A percentile compares a stretch with the other conserved stretches of the same genome.
phyloP scores from a whole-genome alignment of 768 basidiomycete species.

The Botryobasidium botryosum region DNA sequence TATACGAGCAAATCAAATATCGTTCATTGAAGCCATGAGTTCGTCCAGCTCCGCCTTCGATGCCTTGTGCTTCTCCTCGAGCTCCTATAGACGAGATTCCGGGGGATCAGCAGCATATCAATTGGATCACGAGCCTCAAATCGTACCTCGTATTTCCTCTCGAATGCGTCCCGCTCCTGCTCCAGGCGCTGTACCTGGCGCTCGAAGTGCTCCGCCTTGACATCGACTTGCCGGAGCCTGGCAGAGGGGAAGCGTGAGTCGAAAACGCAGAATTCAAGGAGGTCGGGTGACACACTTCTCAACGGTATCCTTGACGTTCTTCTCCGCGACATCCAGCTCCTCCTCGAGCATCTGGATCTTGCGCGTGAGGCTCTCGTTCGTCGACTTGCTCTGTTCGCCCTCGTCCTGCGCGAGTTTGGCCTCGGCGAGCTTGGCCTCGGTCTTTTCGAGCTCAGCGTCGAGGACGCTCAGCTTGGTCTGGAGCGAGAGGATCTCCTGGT shows the following conservation, averaged over 20 bases:
- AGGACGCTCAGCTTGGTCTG: constrained; percentile 46
- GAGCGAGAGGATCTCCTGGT: constrained; percentile 75
- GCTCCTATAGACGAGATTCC: constrained; percentile 34
- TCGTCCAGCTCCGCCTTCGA: constrained; percentile 75
- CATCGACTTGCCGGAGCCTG: constrained; percentile 89
- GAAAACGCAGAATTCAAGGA: background rate
- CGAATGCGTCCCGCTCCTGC: constrained; percentile 83
- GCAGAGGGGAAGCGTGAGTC: background rate
- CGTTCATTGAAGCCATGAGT: constrained; percentile 59
- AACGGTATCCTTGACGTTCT: constrained; percentile 88
- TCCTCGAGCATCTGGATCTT: constrained; percentile 90
- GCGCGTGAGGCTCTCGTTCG: constrained; percentile 53
- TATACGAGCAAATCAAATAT: too few relatives aligned
- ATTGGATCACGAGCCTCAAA: background rate
- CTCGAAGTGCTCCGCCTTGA: constrained; percentile 98
- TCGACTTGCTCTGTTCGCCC: constrained; percentile 48
- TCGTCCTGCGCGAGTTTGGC: constrained; percentile 50
- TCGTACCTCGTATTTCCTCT: constrained; percentile 81
- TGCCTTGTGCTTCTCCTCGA: constrained; percentile 45
- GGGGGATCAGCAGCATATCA: background rate
- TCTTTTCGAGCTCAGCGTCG: constrained; percentile 52
- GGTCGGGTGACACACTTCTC: constrained; percentile 77
- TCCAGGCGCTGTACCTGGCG: constrained; percentile 73
- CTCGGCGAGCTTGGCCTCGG: constrained; percentile 46
- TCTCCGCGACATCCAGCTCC: constrained; percentile 89